phyloP scores from a whole-genome alignment of 2,329 filamentous ascomycete genomes.

The Fusarium sublunatum region DNA sequence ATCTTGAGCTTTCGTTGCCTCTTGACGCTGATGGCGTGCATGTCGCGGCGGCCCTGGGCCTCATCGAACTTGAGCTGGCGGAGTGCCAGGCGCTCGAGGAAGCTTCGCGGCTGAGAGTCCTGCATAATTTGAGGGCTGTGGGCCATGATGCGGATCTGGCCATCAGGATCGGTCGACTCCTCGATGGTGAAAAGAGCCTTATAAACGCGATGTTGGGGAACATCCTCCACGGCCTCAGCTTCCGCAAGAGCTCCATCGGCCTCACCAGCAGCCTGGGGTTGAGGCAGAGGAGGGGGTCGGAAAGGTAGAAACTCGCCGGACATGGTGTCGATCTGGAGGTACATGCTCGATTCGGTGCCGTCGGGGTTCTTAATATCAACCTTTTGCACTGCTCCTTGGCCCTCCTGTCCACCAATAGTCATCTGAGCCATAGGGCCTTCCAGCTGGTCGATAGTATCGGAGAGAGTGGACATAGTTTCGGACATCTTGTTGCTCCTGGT shows the following conservation, averaged over 20 bases:
- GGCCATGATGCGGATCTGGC: slow-evolving; percentile 69
- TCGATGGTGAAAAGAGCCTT: slow-evolving; percentile 75
- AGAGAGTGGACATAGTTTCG: slow-evolving; percentile 75
- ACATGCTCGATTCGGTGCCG: slow-evolving; percentile 68
- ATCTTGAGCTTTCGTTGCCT: slow-evolving; percentile 95
- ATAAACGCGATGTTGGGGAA: slow-evolving; percentile 66
- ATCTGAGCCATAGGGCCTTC: slow-evolving; percentile 68
- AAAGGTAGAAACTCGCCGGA: slow-evolving; percentile 82
- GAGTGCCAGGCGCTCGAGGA: slow-evolving; percentile 76
- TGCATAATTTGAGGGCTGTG: slow-evolving; percentile 69
- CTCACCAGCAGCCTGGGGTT: slow-evolving; percentile 63
- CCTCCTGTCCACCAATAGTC: slow-evolving; percentile 57
- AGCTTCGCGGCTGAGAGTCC: slow-evolving; percentile 63
- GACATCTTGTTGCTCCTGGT: slow-evolving; percentile 62
- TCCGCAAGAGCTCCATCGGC: slow-evolving; percentile 50
- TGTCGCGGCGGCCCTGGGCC: slow-evolving; percentile 63
- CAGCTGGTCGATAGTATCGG: slow-evolving; percentile 67
- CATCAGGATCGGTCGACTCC: slow-evolving; percentile 69
- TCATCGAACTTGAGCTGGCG: slow-evolving; percentile 71
- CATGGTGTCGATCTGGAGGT: slow-evolving; percentile 75
- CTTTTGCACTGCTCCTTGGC: slow-evolving; percentile 61
- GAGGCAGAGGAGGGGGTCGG: slow-evolving; percentile 82
- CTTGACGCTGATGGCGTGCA: slow-evolving; percentile 90
- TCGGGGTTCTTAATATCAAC: slow-evolving; percentile 67
- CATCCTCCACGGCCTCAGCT: slow-evolving; percentile 50